These are phyloP conservation scores for Lentinus polychrous DNA, from an alignment of 1,284 basidiomycete genomes.

Conservation along the genomic window DNA sequence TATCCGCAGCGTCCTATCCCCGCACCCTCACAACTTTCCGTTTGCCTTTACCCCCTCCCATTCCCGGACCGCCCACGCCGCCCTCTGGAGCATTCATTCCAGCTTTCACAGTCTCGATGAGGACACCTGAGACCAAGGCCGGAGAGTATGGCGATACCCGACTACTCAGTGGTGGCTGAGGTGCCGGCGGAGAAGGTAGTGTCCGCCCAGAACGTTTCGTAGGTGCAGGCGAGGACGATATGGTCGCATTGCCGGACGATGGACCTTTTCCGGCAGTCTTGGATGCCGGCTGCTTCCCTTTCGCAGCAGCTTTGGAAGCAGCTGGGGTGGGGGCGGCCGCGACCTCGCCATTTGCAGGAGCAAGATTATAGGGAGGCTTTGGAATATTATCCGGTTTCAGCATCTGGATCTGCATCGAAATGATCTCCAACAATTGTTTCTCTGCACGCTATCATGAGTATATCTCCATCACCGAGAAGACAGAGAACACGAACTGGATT, in stretches of 20 bases:
- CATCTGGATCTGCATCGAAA: conserved; percentile 70
- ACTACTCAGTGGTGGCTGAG: conserved; percentile 44
- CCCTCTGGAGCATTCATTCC: conserved; percentile 64
- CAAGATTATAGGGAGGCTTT: conserved; percentile 49
- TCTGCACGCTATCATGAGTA: conserved; percentile 38
- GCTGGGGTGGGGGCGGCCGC: conserved; percentile 19
- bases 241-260: conserved; percentile 13
- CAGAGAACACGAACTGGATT: conserved; percentile 59
- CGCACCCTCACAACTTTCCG: conserved; percentile 76
- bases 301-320: conserved; percentile 20
- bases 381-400: conserved; percentile 69
- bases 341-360: conserved; percentile 16
- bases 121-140: conserved; percentile 61
- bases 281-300: conserved; percentile 36
- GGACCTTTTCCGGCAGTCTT: conserved; percentile 27
- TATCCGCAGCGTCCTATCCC: conserved; percentile 23
- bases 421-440: conserved; percentile 74
- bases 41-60: conserved; percentile 53
- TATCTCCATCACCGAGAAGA: not conserved
- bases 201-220: conserved; percentile 32
- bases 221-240: conserved; percentile 19
- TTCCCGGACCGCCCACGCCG: conserved; percentile 28
- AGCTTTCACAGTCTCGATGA: conserved; percentile 74
- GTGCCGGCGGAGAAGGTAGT: conserved; percentile 46
- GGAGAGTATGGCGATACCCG: conserved; percentile 64